phyloP scores from a whole-genome alignment of 352 stramenopile species.

The Albugo candida region DNA sequence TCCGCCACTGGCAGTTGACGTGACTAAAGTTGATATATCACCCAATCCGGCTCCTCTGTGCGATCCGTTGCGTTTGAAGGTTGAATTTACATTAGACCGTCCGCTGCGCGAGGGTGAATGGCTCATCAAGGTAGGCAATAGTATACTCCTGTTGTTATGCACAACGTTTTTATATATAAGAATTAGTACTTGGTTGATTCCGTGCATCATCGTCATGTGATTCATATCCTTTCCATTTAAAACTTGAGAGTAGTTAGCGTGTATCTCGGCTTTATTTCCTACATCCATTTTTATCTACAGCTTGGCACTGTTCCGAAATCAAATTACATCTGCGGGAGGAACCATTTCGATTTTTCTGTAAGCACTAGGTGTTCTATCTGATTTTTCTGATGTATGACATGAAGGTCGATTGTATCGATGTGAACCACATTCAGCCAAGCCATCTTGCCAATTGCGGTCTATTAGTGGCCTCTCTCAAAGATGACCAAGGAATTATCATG shows the following conservation, averaged over 20 bases:
- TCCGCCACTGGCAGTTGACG: conserved; percentile 29
- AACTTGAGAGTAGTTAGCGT: conserved; percentile 11
- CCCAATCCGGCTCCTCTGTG: conserved; percentile 56
- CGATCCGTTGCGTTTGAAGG: conserved; percentile 60
- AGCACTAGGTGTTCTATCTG: conserved; percentile 4
- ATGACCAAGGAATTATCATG: conserved; percentile 49
- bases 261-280: conserved; percentile 5
- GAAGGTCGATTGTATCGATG: conserved; percentile 44
- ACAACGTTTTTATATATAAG: not conserved
- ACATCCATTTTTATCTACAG: conserved; percentile 18
- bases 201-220: conserved; percentile 67
- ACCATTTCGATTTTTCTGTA: conserved; percentile 77
- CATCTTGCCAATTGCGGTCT: conserved; percentile 78
- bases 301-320: conserved; percentile 40
- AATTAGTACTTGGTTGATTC: conserved; percentile 69
- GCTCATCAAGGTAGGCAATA: conserved; percentile 37
- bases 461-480: conserved; percentile 61
- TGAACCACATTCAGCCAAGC: conserved; percentile 52
- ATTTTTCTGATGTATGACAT: not conserved
- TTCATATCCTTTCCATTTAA: conserved; percentile 48
- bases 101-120: conserved; percentile 43
- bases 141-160: conserved; percentile 1
- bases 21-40: conserved; percentile 63
- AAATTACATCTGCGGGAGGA: conserved; percentile 41
- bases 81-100: conserved; percentile 53